Conservation (phyloP, 371 early-diverging fungal species). For the Chytridium lagenaria region DNA sequence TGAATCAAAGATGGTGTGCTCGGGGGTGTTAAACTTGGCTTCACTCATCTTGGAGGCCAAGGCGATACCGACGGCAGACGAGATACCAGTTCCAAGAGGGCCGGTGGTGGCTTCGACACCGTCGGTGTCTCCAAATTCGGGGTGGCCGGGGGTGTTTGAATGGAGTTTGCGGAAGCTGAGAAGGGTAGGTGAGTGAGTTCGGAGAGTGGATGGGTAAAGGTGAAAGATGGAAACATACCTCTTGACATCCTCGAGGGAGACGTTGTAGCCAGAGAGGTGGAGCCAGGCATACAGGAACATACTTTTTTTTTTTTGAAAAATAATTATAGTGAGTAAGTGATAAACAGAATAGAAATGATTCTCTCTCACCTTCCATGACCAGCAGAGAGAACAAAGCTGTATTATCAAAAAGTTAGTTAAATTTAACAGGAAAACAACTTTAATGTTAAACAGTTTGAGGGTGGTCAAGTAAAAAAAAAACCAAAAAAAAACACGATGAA, state of each 20-base stretch:
- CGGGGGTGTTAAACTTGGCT: slow-evolving; percentile 89
- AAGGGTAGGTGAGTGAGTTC: not conserved
- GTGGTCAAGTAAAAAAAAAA: not conserved
- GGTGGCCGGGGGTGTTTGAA: slow-evolving; percentile 95
- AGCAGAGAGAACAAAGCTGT: slow-evolving; percentile 94
- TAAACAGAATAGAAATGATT: not conserved
- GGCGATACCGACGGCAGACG: slow-evolving; percentile 97
- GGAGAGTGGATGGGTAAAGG: not conserved
- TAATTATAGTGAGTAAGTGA: too few relatives aligned
- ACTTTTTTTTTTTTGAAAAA: slow-evolving; percentile 22
- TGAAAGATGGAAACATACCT: slow-evolving; percentile 23
- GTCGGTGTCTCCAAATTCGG: slow-evolving; percentile 80
- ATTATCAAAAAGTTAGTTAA: not conserved
- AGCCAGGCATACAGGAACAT: slow-evolving; percentile 85
- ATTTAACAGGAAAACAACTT: not conserved
- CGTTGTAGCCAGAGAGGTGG: slow-evolving; percentile 88
- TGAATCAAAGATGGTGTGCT: slow-evolving; percentile 83
- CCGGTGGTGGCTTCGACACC: slow-evolving; percentile 99
- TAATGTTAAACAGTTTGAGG: not conserved
- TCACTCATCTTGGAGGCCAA: slow-evolving; percentile 88
- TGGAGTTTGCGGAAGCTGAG: slow-evolving; percentile 84
- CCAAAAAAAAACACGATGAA: not conserved
- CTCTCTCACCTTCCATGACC: slow-evolving; percentile 80
- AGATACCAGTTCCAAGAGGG: slow-evolving; percentile 98
- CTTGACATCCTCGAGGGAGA: slow-evolving; percentile 93